phyloP scores from a whole-genome alignment of 2,329 filamentous ascomycete species.

The Rutstroemia sp. region DNA sequence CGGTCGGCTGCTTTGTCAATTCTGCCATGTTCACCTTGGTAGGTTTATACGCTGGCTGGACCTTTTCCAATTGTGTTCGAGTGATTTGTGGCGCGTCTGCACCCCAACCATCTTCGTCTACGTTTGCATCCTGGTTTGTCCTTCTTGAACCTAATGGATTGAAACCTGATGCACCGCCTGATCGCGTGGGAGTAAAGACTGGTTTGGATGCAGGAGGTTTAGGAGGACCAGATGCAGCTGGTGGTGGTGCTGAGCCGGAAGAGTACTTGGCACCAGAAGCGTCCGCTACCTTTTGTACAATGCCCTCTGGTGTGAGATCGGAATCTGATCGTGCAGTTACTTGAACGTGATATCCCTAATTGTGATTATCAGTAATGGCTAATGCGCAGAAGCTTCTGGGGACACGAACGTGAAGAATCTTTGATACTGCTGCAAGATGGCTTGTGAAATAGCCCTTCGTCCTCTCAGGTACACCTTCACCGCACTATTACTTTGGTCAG shows the following conservation, averaged over 20 bases:
- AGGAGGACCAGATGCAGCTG: constrained; percentile 26
- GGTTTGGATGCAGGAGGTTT: constrained; percentile 81
- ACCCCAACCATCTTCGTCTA: constrained; percentile 89
- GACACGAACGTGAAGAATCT: constrained; percentile 67
- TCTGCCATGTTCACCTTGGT: constrained; percentile 92
- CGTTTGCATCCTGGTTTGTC: constrained; percentile 43
- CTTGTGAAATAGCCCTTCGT: constrained; percentile 99
- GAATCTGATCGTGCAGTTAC: constrained; percentile 88
- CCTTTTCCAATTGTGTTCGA: constrained; percentile 82
- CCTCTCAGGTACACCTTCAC: constrained; percentile 93
- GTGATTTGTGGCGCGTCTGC: constrained; percentile 87
- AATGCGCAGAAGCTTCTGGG: background rate
- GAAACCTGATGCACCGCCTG: constrained; percentile 41
- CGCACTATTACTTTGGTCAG: constrained; percentile 52
- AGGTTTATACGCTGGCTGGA: constrained; percentile 85
- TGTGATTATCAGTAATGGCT: constrained; percentile 12
- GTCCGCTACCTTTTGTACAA: constrained; percentile 90
- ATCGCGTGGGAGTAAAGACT: constrained; percentile 71
- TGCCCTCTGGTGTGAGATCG: constrained; percentile 79
- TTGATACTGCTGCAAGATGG: constrained; percentile 81
- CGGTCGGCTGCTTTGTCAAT: constrained; percentile 59
- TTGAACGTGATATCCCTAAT: constrained; percentile 86
- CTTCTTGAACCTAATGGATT: constrained; percentile 62
- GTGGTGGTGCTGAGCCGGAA: constrained; percentile 53
- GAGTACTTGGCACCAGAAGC: constrained; percentile 94